Percentiles rank a stretch among this genome's conserved stretches.
Conservation (phyloP, 441 rosid species). For the Brassica hybrid region DNA sequence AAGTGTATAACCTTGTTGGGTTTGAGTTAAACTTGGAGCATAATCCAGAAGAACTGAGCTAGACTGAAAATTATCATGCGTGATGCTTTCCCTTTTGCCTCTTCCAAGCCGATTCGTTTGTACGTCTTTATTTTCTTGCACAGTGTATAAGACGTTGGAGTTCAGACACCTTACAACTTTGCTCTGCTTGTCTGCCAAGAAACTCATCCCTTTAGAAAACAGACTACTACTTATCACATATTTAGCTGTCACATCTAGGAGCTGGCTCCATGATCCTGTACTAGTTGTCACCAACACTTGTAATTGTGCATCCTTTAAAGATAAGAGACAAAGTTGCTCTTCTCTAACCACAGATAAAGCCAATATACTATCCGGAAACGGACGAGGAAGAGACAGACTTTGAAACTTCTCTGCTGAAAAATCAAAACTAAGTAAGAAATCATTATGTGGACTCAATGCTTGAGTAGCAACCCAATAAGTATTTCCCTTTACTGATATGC, state of each 20-base stretch:
- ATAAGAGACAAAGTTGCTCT: constrained; percentile 4
- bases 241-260: not conserved
- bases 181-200: constrained; percentile 11
- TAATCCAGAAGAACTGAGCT: constrained; percentile 1
- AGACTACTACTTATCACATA: not conserved
- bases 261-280: constrained; percentile 2
- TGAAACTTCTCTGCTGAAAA: not conserved
- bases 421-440: constrained; percentile 9
- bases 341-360: constrained; percentile 18
- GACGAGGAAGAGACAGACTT: constrained; percentile 2
- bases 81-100: not conserved
- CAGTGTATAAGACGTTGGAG: not conserved
- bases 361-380: not conserved
- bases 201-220: constrained; percentile 8
- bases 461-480: not conserved
- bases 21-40: constrained; percentile 13
- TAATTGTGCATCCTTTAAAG: too few relatives aligned
- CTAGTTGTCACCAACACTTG: not conserved
- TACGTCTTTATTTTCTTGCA: not conserved
- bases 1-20: not conserved
- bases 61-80: not conserved
- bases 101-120: not conserved
- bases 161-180: not conserved
- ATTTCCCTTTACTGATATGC: not conserved
- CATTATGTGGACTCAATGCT: not conserved